Evolutionary conservation across 2,329 filamentous ascomycete genomes (phyloP), one percentile per base, ranked within the genome.

Genomic region (Lasiodiplodia sp.): DNA sequence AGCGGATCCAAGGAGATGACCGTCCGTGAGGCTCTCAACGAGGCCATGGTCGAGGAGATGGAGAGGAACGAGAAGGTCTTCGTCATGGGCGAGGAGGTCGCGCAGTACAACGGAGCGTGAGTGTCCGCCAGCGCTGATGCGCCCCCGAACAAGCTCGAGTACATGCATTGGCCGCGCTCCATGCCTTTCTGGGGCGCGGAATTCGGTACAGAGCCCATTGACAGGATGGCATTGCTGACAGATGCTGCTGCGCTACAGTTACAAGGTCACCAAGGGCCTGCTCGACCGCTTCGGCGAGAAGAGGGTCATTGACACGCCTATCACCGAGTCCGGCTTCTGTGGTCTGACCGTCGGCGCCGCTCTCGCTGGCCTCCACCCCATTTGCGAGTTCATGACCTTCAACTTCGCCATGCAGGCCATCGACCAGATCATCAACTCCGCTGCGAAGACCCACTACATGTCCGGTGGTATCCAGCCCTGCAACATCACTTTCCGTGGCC

Each of bases 391-490:
- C 88, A 99, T 99, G 96, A 99, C 96, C 78, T 98, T 97, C 90
- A 99, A 99, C 89, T 98, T 98, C 81, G 95, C 96, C 82, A 99
- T 99, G 96, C 96, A 99, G 86, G 93, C 96, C 80, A 99, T 99
- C 83, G 96, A 99, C 82, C 96, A 99, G 83, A 93, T 99, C 80
- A 94, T 99, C 89, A 99, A 99, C 90, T 98, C 95, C 62, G 96
- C 87, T 75, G 96, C 94, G 79, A 99, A 99, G 88, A 99, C 96
- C 69, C 95, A 99, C 79, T 99, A 99, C 88, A 99, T 99, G 96
- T 98, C 96, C 72, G 96, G 96, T 77, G 96, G 96, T 82, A 98
- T 97, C 82, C 96, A 99, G 85, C 96, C 96, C 77, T 99, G 96
- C 86, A 98, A 98, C 87, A 95, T 99, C 84, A 98, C 96, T 75